Conservation (phyloP, 345 rosid genomes). For the Bruguiera sexangula region DNA sequence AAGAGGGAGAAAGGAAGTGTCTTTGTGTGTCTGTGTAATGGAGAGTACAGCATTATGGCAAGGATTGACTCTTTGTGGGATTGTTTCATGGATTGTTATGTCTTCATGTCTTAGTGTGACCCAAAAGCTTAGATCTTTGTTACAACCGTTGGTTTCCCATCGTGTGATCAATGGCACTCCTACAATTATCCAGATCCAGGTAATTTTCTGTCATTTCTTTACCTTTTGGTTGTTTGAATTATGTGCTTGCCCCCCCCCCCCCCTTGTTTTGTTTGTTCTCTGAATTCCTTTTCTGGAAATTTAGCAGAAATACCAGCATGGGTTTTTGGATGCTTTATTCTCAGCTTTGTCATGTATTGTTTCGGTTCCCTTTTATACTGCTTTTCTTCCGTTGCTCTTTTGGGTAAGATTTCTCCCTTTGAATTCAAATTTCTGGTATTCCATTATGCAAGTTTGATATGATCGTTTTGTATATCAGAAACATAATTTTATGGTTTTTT, state of each 20-base stretch:
- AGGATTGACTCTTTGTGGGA: conserved; percentile 53
- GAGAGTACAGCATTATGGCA: conserved; percentile 77
- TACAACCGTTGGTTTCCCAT: conserved; percentile 63
- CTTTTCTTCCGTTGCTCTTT: conserved; percentile 90
- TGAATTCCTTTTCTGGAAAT: neutral
- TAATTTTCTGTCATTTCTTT: conserved; percentile 17
- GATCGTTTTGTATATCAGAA: neutral
- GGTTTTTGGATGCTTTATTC: conserved; percentile 70
- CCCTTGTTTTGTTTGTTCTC: neutral
- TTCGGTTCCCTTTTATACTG: conserved; percentile 96
- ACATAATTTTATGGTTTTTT: conserved; percentile 12
- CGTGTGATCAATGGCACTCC: conserved; percentile 57
- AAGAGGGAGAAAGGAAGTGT: neutral
- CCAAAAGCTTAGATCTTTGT: conserved; percentile 61
- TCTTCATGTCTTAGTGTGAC: conserved; percentile 61
- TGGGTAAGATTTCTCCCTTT: conserved; percentile 53
- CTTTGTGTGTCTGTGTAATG: conserved; percentile 33
- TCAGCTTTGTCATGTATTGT: conserved; percentile 86
- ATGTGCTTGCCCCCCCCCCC: neutral
- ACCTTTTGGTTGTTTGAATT: neutral
- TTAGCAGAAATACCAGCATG: conserved; percentile 62
- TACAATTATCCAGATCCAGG: conserved; percentile 79
- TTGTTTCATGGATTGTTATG: conserved; percentile 65
- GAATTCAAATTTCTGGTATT: conserved; percentile 2
- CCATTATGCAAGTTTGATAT: neutral